These are phyloP conservation scores for Coniosporium tulheliwenetii DNA, from an alignment of 2,329 filamentous ascomycete species.

Conservation along the genomic window DNA sequence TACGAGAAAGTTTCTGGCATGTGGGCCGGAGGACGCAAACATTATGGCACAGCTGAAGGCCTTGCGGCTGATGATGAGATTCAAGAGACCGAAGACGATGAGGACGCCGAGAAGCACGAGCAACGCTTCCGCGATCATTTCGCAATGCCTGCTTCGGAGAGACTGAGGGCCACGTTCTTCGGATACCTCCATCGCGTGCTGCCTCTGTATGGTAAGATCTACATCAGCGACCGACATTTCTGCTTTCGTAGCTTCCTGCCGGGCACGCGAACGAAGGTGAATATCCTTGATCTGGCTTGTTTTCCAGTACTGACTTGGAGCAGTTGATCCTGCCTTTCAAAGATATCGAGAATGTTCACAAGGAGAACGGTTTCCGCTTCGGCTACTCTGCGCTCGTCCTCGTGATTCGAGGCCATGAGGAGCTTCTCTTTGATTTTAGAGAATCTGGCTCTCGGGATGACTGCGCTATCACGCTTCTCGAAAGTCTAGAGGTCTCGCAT, in stretches of 20 bases:
- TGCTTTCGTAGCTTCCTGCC: constrained; percentile 88
- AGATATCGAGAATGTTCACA: constrained; percentile 84
- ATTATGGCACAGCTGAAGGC: constrained; percentile 64
- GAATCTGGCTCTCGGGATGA: constrained; percentile 69
- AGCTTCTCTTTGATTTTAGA: constrained; percentile 90
- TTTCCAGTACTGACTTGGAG: neutral
- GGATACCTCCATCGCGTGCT: constrained; percentile 81
- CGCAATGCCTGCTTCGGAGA: constrained; percentile 69
- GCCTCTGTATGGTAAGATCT: constrained; percentile 91
- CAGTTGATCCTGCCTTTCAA: constrained; percentile 68
- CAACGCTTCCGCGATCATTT: constrained; percentile 78
- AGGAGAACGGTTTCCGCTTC: constrained; percentile 87
- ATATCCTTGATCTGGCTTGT: constrained; percentile 3
- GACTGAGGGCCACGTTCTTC: constrained; percentile 77
- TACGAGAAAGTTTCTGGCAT: constrained; percentile 94
- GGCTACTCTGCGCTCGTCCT: constrained; percentile 82
- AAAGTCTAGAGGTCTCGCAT: constrained; percentile 56
- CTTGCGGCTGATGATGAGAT: constrained; percentile 48
- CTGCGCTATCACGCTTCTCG: constrained; percentile 67
- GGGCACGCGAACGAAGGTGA: constrained; percentile 67
- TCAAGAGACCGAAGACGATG: constrained; percentile 39
- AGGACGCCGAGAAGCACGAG: constrained; percentile 36
- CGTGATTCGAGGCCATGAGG: constrained; percentile 87
- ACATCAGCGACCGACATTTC: constrained; percentile 73
- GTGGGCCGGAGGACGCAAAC: constrained; percentile 81